Evolutionary conservation across 139 green algal genomes (phyloP), one percentile per base, ranked within the genome.

Genomic region (Chlorella sp.): DNA sequence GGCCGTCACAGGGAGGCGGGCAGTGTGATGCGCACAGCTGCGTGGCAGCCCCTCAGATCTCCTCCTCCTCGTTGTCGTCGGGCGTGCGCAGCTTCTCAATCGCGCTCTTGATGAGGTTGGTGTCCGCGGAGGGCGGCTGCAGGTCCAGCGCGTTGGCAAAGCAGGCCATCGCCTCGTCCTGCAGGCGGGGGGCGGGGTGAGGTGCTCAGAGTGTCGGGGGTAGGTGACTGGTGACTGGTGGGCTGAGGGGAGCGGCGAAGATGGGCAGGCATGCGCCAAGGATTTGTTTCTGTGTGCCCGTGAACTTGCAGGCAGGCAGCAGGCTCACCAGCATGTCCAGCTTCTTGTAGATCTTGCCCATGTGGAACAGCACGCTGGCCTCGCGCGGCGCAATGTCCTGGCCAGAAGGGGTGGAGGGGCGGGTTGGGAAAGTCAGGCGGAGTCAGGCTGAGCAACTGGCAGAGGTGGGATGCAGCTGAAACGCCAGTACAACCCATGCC

Each of bases 301-400:
- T n/a, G n/a, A 51, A 51, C 44, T 51, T 51, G 44, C 44, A 16
- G 44, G 44, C 44, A 6, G 9, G 44, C 44, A 51, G 44, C 44
- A 9, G 9, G 44, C 44, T 60, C 51, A 60, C 51, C 26, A 89
- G 72, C 79, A 93, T 76, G 26, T 89, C 91, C 62, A 97, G 85
- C 51, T 89, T 89, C 87, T 97, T 98, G 73, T 79, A 81, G 57
- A 83, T 74, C 74, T 95, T 95, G 76, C 96, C 97, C 89, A 98
- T 97, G 64, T 97, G 92, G 88, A 98, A 98, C 82, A 92, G 95
- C 65, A 99, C 93, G 41, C 83, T 93, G 18, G 96, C 86, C 90
- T 99, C 97, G 1, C 90, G 86, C 11, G 97, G 96, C 5, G 93
- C 96, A 9, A 97, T 72, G 39, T 95, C 92, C 89, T 96, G 89